Conservation (phyloP, 2,329 filamentous ascomycete genomes). For the Amphichorda felina region DNA sequence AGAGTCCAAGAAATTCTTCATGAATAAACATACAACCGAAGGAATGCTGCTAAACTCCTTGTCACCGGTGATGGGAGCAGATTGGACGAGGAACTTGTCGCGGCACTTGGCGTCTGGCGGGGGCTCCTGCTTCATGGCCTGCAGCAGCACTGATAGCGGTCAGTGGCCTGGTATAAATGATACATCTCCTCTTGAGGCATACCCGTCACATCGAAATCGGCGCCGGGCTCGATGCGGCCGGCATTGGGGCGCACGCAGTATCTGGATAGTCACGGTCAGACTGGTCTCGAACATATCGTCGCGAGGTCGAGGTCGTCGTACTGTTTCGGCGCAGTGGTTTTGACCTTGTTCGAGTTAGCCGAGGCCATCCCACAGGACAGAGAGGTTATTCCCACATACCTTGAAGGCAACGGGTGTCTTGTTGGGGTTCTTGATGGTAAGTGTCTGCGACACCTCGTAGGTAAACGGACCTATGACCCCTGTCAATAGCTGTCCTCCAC, state of each 20-base stretch:
- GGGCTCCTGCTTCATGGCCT: conserved; percentile 96
- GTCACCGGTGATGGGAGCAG: conserved; percentile 69
- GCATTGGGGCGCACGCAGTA: conserved; percentile 98
- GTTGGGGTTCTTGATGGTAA: conserved; percentile 55
- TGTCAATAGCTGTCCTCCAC: conserved; percentile 2
- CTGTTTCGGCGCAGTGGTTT: conserved; percentile 98
- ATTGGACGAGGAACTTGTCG: conserved; percentile 97
- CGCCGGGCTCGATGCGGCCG: conserved; percentile 83
- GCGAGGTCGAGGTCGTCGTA: conserved; percentile 37
- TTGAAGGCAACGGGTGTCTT: conserved; percentile 56
- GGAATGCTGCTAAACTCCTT: conserved; percentile 74
- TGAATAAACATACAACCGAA: conserved; percentile 53
- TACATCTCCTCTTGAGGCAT: conserved; percentile 17
- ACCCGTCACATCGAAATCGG: conserved; percentile 90
- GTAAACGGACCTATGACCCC: conserved; percentile 49
- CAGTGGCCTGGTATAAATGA: conserved; percentile 3
- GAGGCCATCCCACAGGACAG: background rate
- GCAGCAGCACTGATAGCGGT: conserved; percentile 61
- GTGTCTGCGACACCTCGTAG: conserved; percentile 50
- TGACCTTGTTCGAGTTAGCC: conserved; percentile 52
- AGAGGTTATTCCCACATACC: conserved; percentile 28
- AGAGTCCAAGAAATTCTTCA: conserved; percentile 4
- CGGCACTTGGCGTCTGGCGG: conserved; percentile 78
- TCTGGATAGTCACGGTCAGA: conserved; percentile 32
- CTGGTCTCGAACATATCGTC: background rate